Evolutionary conservation across 192 early-diverging fungal genomes (phyloP), one percentile per base, ranked within the genome.

Genomic region (Coemansia asiatica): DNA sequence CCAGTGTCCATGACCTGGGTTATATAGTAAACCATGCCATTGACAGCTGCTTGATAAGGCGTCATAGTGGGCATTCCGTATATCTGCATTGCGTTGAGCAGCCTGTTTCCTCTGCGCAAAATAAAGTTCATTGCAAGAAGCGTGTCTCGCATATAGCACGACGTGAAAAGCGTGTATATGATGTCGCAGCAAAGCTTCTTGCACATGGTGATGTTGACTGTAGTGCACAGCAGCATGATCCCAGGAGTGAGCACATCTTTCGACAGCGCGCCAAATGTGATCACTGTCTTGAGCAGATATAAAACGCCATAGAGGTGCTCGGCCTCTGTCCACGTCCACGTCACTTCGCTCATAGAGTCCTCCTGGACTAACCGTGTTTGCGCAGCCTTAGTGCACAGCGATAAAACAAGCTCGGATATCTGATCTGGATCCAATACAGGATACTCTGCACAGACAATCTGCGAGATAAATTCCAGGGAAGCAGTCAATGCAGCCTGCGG

Each of bases 1-100:
- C 75, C 80, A 0, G 74, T 75, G 13, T 77, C 80, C 80, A 82
- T 82, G 7, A 82, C 68, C 56, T 74, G 71, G 3, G 80, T 82
- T 35, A 82, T 76, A 49, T 61, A 82, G 59, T 65, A 77, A 25
- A 82, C 80, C 35, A 82, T 82, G 46, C 80, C 80, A 53, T 82
- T 71, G 60, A 82, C 68, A 1, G 80, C 74, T 18, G 50, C 59
- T 64, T 82, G 65, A 65, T 81, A 66, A 2, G 67, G 73, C 56
- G 79, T 73, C 67, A 72, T 60, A 29, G 64, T 25, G 4, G 53
- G 26, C 47, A 55, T 38, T 7, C 56, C 29, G 18, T 72, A 64
- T n/a, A 81, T 75, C 25, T 33, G 62, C 40, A 50, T 51, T 21
- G 67, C 25, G 36, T 78, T 74, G 2, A 69, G 38, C 8, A 38